Evolutionary conservation across 2,329 filamentous ascomycete genomes (phyloP), one percentile per base, ranked within the genome.

Genomic region (Fusarium sp.): DNA sequence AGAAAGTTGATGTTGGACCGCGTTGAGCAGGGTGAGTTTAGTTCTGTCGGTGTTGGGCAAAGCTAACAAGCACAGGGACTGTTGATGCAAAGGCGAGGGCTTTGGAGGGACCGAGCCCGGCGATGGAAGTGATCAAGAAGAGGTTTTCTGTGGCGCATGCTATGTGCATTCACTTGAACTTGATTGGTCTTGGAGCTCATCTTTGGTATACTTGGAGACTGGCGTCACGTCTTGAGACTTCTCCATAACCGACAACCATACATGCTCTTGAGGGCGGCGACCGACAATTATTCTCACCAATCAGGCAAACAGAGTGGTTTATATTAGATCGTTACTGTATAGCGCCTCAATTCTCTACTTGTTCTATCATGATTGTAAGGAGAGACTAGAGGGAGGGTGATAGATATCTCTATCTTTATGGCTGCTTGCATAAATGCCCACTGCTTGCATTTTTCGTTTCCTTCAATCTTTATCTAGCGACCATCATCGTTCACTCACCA

Each of bases 121-220:
- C 52, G 10, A 68, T 64, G 58, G 49, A 42, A 1, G 42, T 44
- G 12, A 12, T 71, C 4, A 76, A 73, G 13, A 75, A 61, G 55
- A 58, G 55, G 1, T 80, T 80, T 29, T 72, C 67, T 0, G 69
- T 65, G 1, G 72, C 70, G 7, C 78, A 80, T 51, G 77, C 78
- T 19, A 80, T 79, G 75, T 76, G 74, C 49, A 79, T 80, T 45
- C 77, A 80, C 32, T 54, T 80, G 8, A 80, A 80, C 47, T 56
- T 80, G 25, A 59, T 79, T 10, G 70, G 73, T 0, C 70, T 80
- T 4, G 71, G 68, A 4, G 69, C 68, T 40, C 65, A 64, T 19
- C 49, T 77, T 46, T 77, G 73, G 63, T 72, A 70, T 39, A 58
- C 69, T 31, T 70, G 77, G 52, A 68, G 74, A 25, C 5, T 70